Evolutionary conservation across 805 yeast genomes (phyloP).

Genomic region (Candida ulmi): DNA sequence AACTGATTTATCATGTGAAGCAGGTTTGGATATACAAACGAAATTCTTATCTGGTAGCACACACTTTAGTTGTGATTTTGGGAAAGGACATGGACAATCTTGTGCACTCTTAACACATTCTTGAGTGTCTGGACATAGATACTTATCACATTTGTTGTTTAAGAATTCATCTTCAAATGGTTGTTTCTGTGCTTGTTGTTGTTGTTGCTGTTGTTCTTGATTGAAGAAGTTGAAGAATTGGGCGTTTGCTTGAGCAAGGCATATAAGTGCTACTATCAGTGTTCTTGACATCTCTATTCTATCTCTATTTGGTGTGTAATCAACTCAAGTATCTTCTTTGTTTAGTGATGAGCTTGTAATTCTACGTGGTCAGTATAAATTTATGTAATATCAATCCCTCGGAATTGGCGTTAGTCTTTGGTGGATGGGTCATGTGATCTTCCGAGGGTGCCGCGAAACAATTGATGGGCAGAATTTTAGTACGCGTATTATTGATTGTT

Average conservation of each 20-base stretch:
- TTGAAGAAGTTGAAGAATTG: conserved; percentile 41
- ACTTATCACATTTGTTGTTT: conserved; percentile 49
- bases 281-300: not conserved
- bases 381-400: too few species aligned
- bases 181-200: conserved; percentile 21
- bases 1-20: conserved; percentile 35
- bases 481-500: not conserved
- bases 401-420: too few species aligned
- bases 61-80: conserved; percentile 81
- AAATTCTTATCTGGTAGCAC: conserved; percentile 61
- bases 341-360: not conserved
- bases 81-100: conserved; percentile 90
- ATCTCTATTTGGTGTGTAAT: too few species aligned
- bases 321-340: too few species aligned
- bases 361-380: conserved; percentile 1
- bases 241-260: conserved; percentile 19
- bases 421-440: not conserved
- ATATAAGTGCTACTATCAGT: conserved; percentile 2
- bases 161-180: conserved; percentile 31
- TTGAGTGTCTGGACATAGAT: conserved; percentile 79
- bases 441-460: not conserved
- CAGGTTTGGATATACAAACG: conserved; percentile 83
- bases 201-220: conserved; percentile 34
- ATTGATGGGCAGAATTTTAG: not conserved
- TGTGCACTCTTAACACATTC: conserved; percentile 63